Evolutionary conservation across 441 rosid species (phyloP).

Genomic region (Pelargonium australe): DNA sequence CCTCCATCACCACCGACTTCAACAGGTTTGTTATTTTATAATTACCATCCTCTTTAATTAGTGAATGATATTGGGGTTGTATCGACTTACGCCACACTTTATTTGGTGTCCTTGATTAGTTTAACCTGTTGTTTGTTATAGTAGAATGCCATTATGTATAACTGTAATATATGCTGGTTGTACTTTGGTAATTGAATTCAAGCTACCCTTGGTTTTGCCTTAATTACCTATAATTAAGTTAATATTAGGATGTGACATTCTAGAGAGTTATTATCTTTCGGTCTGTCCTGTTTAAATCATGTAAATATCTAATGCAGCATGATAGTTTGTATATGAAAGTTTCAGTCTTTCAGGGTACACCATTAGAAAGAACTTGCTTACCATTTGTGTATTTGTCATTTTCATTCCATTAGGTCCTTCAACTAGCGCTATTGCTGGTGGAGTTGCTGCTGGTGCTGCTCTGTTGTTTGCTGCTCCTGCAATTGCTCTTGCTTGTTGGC

Average conservation of each 20-base stretch:
- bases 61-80: background rate
- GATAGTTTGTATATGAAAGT: background rate
- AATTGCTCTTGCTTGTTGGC: constrained; percentile 16
- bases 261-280: background rate
- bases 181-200: background rate
- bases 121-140: background rate
- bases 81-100: background rate
- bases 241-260: background rate
- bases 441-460: constrained; percentile 18
- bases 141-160: background rate
- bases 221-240: too few relatives aligned
- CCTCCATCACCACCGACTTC: constrained; percentile 35
- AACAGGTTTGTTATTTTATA: constrained; percentile 32
- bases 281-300: background rate
- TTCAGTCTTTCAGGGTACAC: background rate
- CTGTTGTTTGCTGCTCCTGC: constrained; percentile 19
- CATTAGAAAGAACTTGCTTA: background rate
- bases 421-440: constrained; percentile 20
- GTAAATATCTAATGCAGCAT: background rate
- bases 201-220: background rate
- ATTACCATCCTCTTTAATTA: background rate
- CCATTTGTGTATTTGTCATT: background rate
- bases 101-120: background rate
- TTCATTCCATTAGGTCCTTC: constrained; percentile 9
- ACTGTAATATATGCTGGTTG: background rate